Evolutionary conservation across 805 yeast species (phyloP), one percentile per base, ranked within the genome.

Genomic region (Teunomyces tritomae): DNA sequence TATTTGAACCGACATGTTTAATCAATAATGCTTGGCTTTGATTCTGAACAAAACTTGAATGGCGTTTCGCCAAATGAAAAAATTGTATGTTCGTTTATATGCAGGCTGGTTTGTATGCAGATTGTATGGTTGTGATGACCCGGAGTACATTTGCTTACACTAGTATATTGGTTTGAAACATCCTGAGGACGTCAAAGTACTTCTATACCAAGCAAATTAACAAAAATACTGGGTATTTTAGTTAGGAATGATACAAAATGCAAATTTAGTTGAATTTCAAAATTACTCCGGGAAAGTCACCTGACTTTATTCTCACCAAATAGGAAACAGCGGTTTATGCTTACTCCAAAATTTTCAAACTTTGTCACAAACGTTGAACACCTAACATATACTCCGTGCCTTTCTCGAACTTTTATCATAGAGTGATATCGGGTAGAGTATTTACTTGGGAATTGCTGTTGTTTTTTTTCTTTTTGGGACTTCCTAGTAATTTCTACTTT

Each of bases 1-100:
- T 63, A 92, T 91, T 58, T 91, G 92, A 52, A 91, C 96, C 57
- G 91, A 84, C 95, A 72, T 71, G 45, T n/a, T 46, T 27, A 33
- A 32, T 33, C 9, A 30, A 20, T 30, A 32, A 5, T 26, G 26
- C 17, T 11, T 24, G 27, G 11, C 14, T 37, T 10, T 37, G 40
- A 37, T 37, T n/a, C 26, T 24, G 26, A 20, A 20, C 14, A n/a
- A 37, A 20, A 24, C 14, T 9, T 37, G n/a, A 37, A 37, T 24
- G 40, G 29, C 40, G 40, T 37, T 20, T 37, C 40, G 29, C 40
- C 17, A 37, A 20, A 37, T 37, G 40, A 37, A 37, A 34, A 37
- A 37, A 37, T 37, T 24, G 28, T 37, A 24, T 37, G 28, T 16
- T 8, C n/a, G 29, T 16, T 37, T 24, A 28, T 37, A 29, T 7